Evolutionary conservation across 805 yeast genomes (phyloP).

Genomic region (Maudiozyma saulgeensis): DNA sequence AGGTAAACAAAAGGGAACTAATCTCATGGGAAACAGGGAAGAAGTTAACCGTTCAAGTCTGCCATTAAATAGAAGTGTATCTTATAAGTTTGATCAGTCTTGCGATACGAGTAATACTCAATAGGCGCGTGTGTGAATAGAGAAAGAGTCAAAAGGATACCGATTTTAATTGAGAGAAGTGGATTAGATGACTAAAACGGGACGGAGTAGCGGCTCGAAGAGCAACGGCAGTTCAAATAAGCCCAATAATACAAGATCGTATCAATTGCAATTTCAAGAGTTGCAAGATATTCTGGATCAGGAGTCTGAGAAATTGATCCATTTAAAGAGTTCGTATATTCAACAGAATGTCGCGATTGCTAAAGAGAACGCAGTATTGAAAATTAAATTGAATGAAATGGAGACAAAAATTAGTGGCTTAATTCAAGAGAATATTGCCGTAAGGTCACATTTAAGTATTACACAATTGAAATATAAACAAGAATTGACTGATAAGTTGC

Average conservation of each 20-base stretch:
- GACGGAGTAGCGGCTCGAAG: too few species aligned
- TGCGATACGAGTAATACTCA: too few species aligned
- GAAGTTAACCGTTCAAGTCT: too few species aligned
- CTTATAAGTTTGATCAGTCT: too few species aligned
- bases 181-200: not conserved
- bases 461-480: slow-evolving; percentile 24
- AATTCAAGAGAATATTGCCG: slow-evolving; percentile 39
- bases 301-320: slow-evolving; percentile 14
- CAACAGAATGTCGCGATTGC: slow-evolving; percentile 49
- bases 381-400: slow-evolving; percentile 42
- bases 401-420: slow-evolving; percentile 43
- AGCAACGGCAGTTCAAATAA: not conserved
- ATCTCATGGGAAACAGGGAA: not conserved
- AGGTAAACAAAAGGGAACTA: too few species aligned
- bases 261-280: slow-evolving; percentile 18
- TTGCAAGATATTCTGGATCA: slow-evolving; percentile 23
- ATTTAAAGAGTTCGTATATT: slow-evolving; percentile 19
- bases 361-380: slow-evolving; percentile 44
- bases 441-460: slow-evolving; percentile 32
- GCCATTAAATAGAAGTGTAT: too few species aligned
- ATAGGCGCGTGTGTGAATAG: too few species aligned
- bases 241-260: not conserved
- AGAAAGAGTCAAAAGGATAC: too few species aligned
- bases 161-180: too few species aligned
- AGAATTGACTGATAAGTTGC: slow-evolving; percentile 32